Evolutionary conservation across 192 early-diverging fungal species (phyloP).

Genomic region (Coemansia furcata): DNA sequence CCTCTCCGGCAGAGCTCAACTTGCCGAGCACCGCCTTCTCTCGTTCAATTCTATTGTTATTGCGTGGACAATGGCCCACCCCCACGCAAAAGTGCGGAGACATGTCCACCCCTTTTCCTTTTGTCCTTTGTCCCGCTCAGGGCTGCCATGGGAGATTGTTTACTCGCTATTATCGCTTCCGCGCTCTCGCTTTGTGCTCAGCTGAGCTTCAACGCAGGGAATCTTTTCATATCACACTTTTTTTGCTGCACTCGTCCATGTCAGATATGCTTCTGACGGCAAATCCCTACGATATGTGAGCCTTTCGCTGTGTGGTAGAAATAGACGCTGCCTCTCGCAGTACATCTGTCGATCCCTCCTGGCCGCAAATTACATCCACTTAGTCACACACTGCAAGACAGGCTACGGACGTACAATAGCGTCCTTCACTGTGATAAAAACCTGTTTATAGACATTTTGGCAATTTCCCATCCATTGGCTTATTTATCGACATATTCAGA

Average conservation of each 20-base stretch:
- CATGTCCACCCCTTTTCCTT: not conserved
- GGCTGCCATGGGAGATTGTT: not conserved
- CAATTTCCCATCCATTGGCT: not conserved
- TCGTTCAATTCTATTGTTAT: not conserved
- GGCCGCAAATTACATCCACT: not conserved
- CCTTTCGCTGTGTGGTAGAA: not conserved
- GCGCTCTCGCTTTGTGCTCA: not conserved
- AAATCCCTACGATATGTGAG: not conserved
- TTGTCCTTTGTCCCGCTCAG: not conserved
- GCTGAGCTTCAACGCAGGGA: not conserved
- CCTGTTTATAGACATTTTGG: not conserved
- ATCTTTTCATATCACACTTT: not conserved
- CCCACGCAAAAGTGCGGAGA: not conserved
- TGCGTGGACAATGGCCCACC: not conserved
- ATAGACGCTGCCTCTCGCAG: not conserved
- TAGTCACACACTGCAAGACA: not conserved
- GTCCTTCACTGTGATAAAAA: conserved; percentile 1
- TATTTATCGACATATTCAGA: not conserved
- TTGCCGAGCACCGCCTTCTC: not conserved
- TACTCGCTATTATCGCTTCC: not conserved
- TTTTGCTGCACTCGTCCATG: not conserved
- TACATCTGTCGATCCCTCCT: not conserved
- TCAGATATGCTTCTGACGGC: not conserved
- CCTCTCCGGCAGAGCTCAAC: not conserved
- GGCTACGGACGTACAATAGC: not conserved